These are phyloP conservation scores for Calonectria pteridis DNA, from an alignment of 2,329 filamentous ascomycete species.

Conservation along the genomic window DNA sequence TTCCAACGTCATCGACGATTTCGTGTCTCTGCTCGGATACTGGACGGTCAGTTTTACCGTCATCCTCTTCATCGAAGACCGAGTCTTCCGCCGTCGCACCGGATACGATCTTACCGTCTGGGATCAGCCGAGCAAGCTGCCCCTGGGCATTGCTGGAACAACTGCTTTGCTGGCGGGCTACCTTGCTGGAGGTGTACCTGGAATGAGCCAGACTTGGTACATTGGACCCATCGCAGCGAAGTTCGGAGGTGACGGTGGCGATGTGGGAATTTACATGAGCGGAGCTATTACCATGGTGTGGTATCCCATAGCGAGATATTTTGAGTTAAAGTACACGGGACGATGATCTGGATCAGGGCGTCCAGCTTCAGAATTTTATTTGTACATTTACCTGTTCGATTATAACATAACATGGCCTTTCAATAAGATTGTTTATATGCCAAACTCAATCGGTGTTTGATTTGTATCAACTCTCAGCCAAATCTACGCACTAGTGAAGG, in stretches of 20 bases:
- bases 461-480: neutral
- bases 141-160: conserved; percentile 32
- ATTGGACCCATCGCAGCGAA: conserved; percentile 21
- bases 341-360: neutral
- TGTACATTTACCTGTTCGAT: neutral
- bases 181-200: conserved; percentile 29
- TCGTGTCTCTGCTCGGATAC: conserved; percentile 37
- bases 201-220: conserved; percentile 38
- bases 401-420: neutral
- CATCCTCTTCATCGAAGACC: conserved; percentile 37
- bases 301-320: conserved; percentile 10
- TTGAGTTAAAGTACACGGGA: conserved; percentile 19
- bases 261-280: conserved; percentile 19
- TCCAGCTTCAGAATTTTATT: neutral
- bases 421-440: neutral
- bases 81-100: conserved; percentile 29
- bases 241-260: conserved; percentile 20
- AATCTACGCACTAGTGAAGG: neutral
- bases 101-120: conserved; percentile 34
- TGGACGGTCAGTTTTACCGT: conserved; percentile 38
- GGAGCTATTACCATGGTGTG: conserved; percentile 4
- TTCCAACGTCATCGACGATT: conserved; percentile 35
- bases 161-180: conserved; percentile 30
- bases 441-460: neutral
- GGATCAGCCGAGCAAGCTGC: conserved; percentile 34